A percentile compares a stretch with the other conserved stretches of the same genome.
Conservation (phyloP, 164 flowering plant species). For the Brasenia schreberi region DNA sequence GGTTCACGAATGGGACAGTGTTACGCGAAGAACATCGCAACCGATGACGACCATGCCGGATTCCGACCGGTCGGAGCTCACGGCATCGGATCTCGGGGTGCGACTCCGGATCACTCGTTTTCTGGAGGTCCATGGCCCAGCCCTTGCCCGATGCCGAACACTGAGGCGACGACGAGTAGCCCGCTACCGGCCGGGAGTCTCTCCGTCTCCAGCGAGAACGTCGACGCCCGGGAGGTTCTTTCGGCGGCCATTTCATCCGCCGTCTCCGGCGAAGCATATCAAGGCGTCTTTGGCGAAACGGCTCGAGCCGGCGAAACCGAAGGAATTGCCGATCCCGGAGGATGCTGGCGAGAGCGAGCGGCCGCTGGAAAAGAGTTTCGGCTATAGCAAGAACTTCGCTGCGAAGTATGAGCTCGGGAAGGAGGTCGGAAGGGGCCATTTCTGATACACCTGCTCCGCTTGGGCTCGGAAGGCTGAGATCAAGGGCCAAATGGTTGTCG, state of each 20-base stretch:
- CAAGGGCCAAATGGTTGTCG: constrained; percentile 66
- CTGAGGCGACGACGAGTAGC: background rate
- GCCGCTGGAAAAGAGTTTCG: constrained; percentile 84
- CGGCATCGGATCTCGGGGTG: constrained; percentile 15
- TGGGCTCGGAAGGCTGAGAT: constrained; percentile 69
- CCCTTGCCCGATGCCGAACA: constrained; percentile 54
- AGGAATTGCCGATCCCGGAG: constrained; percentile 80
- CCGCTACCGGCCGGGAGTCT: constrained; percentile 29
- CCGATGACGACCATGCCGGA: constrained; percentile 7
- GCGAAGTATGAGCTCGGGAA: constrained; percentile 87
- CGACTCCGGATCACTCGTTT: constrained; percentile 35
- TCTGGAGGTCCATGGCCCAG: constrained; percentile 61
- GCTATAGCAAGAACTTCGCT: constrained; percentile 66
- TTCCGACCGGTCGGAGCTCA: background rate
- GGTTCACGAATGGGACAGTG: constrained; percentile 64
- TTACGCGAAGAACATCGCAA: constrained; percentile 46
- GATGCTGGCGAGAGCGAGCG: constrained; percentile 32
- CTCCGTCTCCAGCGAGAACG: constrained; percentile 50
- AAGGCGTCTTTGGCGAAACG: constrained; percentile 73
- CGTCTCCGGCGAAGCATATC: constrained; percentile 96
- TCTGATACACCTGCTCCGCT: constrained; percentile 90
- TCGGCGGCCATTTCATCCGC: constrained; percentile 79
- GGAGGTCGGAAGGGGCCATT: constrained; percentile 96
- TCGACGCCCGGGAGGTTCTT: constrained; percentile 67
- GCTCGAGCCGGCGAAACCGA: constrained; percentile 51